phyloP scores from a whole-genome alignment of 2,329 filamentous ascomycete species.

The Ophiostoma sp. region DNA sequence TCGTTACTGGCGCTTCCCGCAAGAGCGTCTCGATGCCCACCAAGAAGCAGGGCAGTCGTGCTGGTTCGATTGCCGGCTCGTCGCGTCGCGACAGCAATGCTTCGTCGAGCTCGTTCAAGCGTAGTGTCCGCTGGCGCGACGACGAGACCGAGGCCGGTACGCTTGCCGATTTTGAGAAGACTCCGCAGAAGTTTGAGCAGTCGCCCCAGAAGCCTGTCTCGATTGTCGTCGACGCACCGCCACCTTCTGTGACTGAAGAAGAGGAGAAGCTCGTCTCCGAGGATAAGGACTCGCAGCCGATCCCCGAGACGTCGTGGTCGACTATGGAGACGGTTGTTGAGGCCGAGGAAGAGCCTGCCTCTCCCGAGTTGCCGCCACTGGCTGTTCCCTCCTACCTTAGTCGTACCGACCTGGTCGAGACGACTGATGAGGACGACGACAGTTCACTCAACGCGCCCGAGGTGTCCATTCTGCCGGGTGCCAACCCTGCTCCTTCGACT shows the following conservation, averaged over 20 bases:
- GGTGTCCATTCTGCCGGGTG: constrained; percentile 37
- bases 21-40: constrained; percentile 79
- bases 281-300: not conserved
- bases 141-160: constrained; percentile 81
- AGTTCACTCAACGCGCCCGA: constrained; percentile 42
- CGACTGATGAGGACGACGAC: constrained; percentile 24
- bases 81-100: constrained; percentile 17
- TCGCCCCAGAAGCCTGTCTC: constrained; percentile 50
- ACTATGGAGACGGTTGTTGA: constrained; percentile 25
- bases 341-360: constrained; percentile 33
- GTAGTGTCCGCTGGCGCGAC: constrained; percentile 87
- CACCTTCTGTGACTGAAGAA: not conserved
- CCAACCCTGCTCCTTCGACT: not conserved
- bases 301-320: constrained; percentile 1
- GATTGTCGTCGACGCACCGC: constrained; percentile 1
- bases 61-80: not conserved
- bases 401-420: constrained; percentile 23
- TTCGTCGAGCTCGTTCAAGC: constrained; percentile 54
- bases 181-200: constrained; percentile 66
- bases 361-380: constrained; percentile 47
- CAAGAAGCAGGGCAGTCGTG: constrained; percentile 60
- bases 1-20: constrained; percentile 49
- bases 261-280: not conserved
- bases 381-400: constrained; percentile 23
- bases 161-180: constrained; percentile 88